phyloP scores from a whole-genome alignment of 495 filamentous ascomycete species.

The Neurospora africana region DNA sequence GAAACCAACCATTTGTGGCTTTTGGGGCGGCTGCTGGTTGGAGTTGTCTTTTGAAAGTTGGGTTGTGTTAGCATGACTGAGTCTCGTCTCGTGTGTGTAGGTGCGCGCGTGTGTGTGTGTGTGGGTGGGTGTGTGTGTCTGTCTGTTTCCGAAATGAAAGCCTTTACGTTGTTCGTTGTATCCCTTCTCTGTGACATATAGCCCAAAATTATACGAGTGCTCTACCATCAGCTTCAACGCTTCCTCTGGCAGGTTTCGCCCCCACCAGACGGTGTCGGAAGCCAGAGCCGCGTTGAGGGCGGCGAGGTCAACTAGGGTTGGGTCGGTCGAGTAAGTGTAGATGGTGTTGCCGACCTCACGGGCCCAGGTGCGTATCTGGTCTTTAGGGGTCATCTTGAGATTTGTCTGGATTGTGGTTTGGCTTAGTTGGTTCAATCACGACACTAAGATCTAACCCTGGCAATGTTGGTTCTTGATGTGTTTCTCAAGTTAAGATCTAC shows the following conservation, averaged over 20 bases:
- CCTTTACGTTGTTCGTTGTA: conserved; percentile 4
- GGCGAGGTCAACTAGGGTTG: conserved; percentile 33
- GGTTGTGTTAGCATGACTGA: background rate
- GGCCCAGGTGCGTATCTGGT: conserved; percentile 6
- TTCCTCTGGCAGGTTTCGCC: conserved; percentile 27
- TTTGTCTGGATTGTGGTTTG: background rate
- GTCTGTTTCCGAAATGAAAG: background rate
- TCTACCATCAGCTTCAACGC: conserved; percentile 34
- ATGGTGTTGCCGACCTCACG: conserved; percentile 11
- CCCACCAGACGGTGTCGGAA: conserved; percentile 48
- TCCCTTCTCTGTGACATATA: conserved; percentile 32
- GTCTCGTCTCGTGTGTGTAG: background rate
- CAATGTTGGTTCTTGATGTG: background rate
- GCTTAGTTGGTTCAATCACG: background rate
- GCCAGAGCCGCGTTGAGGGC: conserved; percentile 41
- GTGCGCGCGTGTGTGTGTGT: background rate
- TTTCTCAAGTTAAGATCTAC: background rate
- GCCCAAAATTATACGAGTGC: conserved; percentile 45
- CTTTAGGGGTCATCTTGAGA: background rate
- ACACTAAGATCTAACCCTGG: too few species aligned
- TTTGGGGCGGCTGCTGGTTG: background rate
- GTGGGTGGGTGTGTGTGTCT: background rate
- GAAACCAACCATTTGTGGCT: conserved; percentile 39
- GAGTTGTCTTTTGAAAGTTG: conserved; percentile 5
- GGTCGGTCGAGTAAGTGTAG: conserved; percentile 43